Evolutionary conservation across 495 filamentous ascomycete species (phyloP).

Genomic region (Podospora australis): DNA sequence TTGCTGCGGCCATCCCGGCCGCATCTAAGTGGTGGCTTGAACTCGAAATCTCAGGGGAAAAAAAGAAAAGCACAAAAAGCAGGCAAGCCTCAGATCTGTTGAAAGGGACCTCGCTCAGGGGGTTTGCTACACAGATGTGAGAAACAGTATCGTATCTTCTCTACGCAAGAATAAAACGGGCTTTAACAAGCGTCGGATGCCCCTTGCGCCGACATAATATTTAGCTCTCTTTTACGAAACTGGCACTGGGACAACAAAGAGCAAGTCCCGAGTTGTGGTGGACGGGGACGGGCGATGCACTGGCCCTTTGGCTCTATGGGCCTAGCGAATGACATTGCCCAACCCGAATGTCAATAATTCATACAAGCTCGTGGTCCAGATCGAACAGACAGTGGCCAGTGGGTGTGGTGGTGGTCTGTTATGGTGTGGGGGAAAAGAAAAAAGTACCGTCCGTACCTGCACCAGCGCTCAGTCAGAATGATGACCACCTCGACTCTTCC

Average conservation of each 20-base stretch:
- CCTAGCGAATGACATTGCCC: background rate
- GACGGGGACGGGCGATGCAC: background rate
- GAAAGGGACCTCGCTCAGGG: background rate
- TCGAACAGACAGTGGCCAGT: background rate
- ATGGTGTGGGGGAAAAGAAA: background rate
- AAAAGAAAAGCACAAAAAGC: constrained; percentile 7
- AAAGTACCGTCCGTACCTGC: background rate
- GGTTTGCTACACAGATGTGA: background rate
- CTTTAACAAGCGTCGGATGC: background rate
- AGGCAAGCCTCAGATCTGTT: background rate
- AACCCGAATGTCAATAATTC: background rate
- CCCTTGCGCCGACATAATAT: background rate
- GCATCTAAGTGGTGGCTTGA: constrained; percentile 8
- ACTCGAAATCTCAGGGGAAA: constrained; percentile 1
- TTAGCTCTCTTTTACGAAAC: too few species aligned
- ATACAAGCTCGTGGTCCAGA: background rate
- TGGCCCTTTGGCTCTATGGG: background rate
- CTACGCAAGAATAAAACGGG: too few species aligned
- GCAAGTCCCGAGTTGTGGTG: background rate
- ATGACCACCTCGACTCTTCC: too few species aligned
- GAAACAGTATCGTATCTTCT: background rate
- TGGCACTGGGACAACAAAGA: background rate
- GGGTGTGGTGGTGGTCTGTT: background rate
- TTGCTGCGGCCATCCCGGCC: constrained; percentile 16
- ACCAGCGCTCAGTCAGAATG: too few species aligned